phyloP scores from a whole-genome alignment of 2,329 filamentous ascomycete species.

The Exophiala viscosa region DNA sequence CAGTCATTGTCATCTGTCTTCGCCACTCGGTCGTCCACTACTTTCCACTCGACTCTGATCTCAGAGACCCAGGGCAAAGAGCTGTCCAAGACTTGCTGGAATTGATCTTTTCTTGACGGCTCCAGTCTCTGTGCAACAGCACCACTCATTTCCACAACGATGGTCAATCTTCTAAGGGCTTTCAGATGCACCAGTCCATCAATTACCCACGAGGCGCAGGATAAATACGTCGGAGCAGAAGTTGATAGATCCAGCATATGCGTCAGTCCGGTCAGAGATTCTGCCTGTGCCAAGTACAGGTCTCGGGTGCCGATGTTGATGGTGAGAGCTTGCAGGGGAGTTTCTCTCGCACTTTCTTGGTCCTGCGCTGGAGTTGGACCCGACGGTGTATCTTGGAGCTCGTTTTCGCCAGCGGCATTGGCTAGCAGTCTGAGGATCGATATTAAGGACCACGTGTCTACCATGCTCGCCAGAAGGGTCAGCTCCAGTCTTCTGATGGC shows the following conservation, averaged over 20 bases:
- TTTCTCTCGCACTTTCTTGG: neutral
- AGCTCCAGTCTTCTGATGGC: conserved; percentile 6
- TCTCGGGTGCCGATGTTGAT: conserved; percentile 9
- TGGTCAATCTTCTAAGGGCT: conserved; percentile 9
- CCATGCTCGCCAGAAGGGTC: conserved; percentile 6
- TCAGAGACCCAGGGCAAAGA: neutral
- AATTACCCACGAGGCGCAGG: conserved; percentile 9
- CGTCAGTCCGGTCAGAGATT: conserved; percentile 7
- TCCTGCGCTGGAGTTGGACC: too few relatives aligned
- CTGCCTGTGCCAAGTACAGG: conserved; percentile 9
- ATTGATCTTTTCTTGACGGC: neutral
- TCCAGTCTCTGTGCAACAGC: conserved; percentile 1
- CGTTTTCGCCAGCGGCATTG: neutral
- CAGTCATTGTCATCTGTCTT: conserved; percentile 3
- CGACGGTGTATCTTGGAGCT: neutral
- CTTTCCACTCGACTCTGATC: conserved; percentile 4
- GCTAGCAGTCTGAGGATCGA: conserved; percentile 6
- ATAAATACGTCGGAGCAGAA: neutral
- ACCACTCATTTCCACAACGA: conserved; percentile 6
- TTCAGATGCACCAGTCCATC: conserved; percentile 7
- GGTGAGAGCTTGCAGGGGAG: neutral
- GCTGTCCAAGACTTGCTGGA: neutral
- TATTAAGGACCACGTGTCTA: conserved; percentile 6
- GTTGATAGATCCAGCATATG: conserved; percentile 4
- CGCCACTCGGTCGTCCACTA: neutral